Base-by-base conservation (phyloP, 225 moss, liverwort and hornwort species). In the Marchantia paleacea region DNA sequence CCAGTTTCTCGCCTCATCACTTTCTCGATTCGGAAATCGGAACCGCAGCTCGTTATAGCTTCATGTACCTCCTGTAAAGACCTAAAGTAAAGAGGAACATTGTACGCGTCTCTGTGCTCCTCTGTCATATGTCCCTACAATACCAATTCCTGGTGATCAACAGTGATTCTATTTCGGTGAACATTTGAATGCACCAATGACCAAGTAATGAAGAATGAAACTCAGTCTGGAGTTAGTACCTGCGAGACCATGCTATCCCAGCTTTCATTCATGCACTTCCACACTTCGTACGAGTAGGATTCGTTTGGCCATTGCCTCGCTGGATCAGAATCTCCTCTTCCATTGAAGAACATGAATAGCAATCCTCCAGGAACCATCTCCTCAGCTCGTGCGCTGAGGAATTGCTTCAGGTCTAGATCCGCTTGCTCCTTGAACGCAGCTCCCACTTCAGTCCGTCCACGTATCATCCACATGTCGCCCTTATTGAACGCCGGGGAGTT, bases 361-460 rank as follows among this genome's bases (percentile, higher is more conserved):
- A 82, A 28, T 48, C 85, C 85, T 48, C 85, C 82, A 26, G 85
- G 85, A 22, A 67, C 79, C 49, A 85, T 55, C 61, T 85, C 85
- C 16, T 52, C 78, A 4, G 79, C 79, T 48, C 79, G 55, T 15
- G 75, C 75, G 14, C 20, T 26, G 16, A 85, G 75, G 49, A 85
- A 85, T 0, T 67, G 48, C 25, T 54, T 76, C 55, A 83, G 66
- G 28, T 86, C 86, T 2, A 26, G 12, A 12, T 55, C 39, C 0
- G 80, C 73, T 50, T 81, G 79, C 68, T 31, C 31, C 39, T 73
- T 75, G 39, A 63, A 75, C 14, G 55, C 82, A 49, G 48, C 71
- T 71, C 71, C 71, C 8, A 71, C 71, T 30, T 71, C 71, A 19
- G 15, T 26, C 54, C 55, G 62, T 16, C 72, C 28, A 61, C 26